Evolutionary conservation across 2,329 filamentous ascomycete species (phyloP).

Genomic region (Fusarium sp.): DNA sequence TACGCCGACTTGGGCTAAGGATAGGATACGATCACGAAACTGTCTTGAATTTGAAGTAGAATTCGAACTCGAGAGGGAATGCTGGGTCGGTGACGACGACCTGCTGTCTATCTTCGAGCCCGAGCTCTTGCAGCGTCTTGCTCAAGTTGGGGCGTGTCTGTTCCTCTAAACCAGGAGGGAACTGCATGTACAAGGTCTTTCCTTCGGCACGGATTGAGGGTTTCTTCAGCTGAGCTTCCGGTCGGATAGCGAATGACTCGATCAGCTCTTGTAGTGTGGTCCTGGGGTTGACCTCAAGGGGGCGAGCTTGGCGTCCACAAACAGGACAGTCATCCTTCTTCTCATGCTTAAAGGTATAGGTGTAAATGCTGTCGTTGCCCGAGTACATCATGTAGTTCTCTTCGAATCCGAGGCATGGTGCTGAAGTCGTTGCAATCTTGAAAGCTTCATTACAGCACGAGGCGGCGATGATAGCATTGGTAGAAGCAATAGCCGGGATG

Average conservation of each 20-base stretch:
- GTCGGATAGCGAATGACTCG: slow-evolving; percentile 82
- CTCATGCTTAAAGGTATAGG: slow-evolving; percentile 95
- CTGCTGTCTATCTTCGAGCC: slow-evolving; percentile 82
- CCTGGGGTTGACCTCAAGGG: slow-evolving; percentile 76
- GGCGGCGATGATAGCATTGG: slow-evolving; percentile 95
- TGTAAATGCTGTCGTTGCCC: slow-evolving; percentile 94
- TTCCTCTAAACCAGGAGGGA: slow-evolving; percentile 82
- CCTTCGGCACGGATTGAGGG: slow-evolving; percentile 83
- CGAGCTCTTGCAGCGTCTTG: slow-evolving; percentile 80
- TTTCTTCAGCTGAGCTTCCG: slow-evolving; percentile 93
- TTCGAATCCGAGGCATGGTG: slow-evolving; percentile 80
- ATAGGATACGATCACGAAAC: slow-evolving; percentile 28
- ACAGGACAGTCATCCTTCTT: slow-evolving; percentile 96
- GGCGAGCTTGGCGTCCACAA: slow-evolving; percentile 84
- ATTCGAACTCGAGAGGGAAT: slow-evolving; percentile 77
- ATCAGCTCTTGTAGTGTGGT: slow-evolving; percentile 85
- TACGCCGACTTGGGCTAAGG: slow-evolving; percentile 2
- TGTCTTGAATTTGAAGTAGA: slow-evolving; percentile 62
- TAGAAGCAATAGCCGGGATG: slow-evolving; percentile 97
- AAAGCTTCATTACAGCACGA: slow-evolving; percentile 97
- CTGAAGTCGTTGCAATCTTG: slow-evolving; percentile 87
- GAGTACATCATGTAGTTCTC: slow-evolving; percentile 99
- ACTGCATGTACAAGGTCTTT: slow-evolving; percentile 91
- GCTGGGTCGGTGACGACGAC: slow-evolving; percentile 94
- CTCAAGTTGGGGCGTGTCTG: slow-evolving; percentile 85